Evolutionary conservation across 805 yeast genomes (phyloP).

Genomic region (Yarrowia sp.): DNA sequence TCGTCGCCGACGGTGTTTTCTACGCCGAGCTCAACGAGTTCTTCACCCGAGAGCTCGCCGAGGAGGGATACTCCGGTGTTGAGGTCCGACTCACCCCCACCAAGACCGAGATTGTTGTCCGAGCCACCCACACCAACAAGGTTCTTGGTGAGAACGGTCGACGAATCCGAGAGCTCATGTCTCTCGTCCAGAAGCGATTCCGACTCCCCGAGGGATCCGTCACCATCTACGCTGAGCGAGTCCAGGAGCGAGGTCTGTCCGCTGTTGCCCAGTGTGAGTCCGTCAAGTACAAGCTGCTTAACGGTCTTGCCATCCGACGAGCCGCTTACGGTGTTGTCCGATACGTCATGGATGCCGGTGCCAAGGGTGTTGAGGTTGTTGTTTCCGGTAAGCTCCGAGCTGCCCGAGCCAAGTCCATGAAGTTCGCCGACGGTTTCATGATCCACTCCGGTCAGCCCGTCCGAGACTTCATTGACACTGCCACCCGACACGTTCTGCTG

Average conservation of each 20-base stretch:
- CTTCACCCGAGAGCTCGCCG: slow-evolving; percentile 99
- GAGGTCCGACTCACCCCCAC: slow-evolving; percentile 98
- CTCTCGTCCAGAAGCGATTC: slow-evolving; percentile 98
- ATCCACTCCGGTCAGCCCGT: slow-evolving; percentile 99
- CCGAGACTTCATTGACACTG: slow-evolving; percentile 95
- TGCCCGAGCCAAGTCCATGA: slow-evolving; percentile 99
- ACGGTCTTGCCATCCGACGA: slow-evolving; percentile 99
- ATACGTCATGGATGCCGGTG: slow-evolving; percentile 99
- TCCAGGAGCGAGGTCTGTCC: slow-evolving; percentile 98
- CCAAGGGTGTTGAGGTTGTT: slow-evolving; percentile 99
- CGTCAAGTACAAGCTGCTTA: slow-evolving; percentile 93
- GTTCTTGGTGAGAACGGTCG: slow-evolving; percentile 99
- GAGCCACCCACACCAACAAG: slow-evolving; percentile 98
- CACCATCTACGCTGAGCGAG: slow-evolving; percentile 97
- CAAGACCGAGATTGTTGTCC: slow-evolving; percentile 96
- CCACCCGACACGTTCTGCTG: slow-evolving; percentile 98
- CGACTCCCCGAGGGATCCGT: slow-evolving; percentile 89
- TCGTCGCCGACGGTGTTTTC: slow-evolving; percentile 99
- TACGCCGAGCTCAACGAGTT: slow-evolving; percentile 99
- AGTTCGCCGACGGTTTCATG: slow-evolving; percentile 99
- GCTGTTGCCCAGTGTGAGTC: slow-evolving; percentile 99
- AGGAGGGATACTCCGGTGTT: slow-evolving; percentile 99
- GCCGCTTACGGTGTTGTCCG: slow-evolving; percentile 99
- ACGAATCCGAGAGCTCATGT: slow-evolving; percentile 98
- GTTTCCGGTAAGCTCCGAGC: slow-evolving; percentile 99